These are phyloP conservation scores for Aspergillus fumigatiaffinis DNA, from an alignment of 2,329 filamentous ascomycete species.

Conservation along the genomic window DNA sequence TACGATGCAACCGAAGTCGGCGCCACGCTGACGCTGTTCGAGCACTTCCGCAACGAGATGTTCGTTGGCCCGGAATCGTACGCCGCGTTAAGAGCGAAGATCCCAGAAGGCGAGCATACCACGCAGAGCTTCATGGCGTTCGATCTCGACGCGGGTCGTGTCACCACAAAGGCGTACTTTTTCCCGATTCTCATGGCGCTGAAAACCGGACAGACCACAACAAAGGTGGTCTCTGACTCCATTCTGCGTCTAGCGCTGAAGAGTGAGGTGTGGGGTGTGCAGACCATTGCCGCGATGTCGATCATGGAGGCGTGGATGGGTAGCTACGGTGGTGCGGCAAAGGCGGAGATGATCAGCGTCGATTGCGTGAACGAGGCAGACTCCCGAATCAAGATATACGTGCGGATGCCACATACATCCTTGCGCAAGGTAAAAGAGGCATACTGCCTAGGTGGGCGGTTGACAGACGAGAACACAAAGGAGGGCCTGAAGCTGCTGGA, in stretches of 20 bases:
- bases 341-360: neutral
- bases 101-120: neutral
- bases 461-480: neutral
- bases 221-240: neutral
- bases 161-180: neutral
- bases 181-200: neutral
- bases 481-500: neutral
- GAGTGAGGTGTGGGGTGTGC: neutral
- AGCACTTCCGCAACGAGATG: slow-evolving; percentile 1
- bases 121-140: neutral
- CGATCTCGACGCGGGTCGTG: neutral
- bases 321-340: neutral
- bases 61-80: neutral
- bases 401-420: neutral
- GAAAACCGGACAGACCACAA: neutral
- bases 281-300: neutral
- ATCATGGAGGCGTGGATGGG: neutral
- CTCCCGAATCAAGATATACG: neutral
- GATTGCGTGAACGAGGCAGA: neutral
- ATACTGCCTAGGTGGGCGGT: neutral
- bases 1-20: neutral
- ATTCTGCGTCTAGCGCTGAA: neutral
- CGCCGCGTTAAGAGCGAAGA: neutral
- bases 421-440: neutral
- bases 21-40: neutral